These are phyloP conservation scores for Emericellopsis cladophorae DNA, from an alignment of 2,329 filamentous ascomycete species.

Conservation along the genomic window DNA sequence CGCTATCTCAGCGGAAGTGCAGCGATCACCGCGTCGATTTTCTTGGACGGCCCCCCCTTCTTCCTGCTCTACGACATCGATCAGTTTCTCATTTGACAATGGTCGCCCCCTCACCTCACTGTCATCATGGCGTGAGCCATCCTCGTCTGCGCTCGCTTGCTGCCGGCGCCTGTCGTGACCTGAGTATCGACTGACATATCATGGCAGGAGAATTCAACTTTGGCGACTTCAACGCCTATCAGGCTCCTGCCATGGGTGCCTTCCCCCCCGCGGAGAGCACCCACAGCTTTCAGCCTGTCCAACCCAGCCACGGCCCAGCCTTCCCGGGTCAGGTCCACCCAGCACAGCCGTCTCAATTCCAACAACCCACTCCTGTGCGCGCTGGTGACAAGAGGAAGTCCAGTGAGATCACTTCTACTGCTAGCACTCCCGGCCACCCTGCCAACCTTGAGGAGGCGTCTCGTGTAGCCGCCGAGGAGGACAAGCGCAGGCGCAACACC, in stretches of 20 bases:
- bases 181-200: slow-evolving; percentile 15
- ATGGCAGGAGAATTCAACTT: slow-evolving; percentile 48
- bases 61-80: too few species aligned
- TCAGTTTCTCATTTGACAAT: too few species aligned
- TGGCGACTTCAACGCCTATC: slow-evolving; percentile 40
- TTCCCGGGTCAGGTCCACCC: slow-evolving; percentile 23
- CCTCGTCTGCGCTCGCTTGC: neutral
- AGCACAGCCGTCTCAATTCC: slow-evolving; percentile 17
- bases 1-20: neutral
- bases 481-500: slow-evolving; percentile 81
- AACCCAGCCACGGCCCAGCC: slow-evolving; percentile 34
- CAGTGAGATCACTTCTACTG: slow-evolving; percentile 18
- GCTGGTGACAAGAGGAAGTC: slow-evolving; percentile 32
- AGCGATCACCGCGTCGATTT: neutral
- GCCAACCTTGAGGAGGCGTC: slow-evolving; percentile 57
- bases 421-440: slow-evolving; percentile 23
- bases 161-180: too few species aligned
- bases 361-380: slow-evolving; percentile 12
- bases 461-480: slow-evolving; percentile 68
- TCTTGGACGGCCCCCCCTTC: neutral
- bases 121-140: neutral
- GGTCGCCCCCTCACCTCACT: neutral
- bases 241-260: slow-evolving; percentile 32
- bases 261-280: slow-evolving; percentile 16
- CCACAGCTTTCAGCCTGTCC: slow-evolving; percentile 35